Conservation (phyloP, 2,329 filamentous ascomycete species). For the Xylariaceae sp. region DNA sequence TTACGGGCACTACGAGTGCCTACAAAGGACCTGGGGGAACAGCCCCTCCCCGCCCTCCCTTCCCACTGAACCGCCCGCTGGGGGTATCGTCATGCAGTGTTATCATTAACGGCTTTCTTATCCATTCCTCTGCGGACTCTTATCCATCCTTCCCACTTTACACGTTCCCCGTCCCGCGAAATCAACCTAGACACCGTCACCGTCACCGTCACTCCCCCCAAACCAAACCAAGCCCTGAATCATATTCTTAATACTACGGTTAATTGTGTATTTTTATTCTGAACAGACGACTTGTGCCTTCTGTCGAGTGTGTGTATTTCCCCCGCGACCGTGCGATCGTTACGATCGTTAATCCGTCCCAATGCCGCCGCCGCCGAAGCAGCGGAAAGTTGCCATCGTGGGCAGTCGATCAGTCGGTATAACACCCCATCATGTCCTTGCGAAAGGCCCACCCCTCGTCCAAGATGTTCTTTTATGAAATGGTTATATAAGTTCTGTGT, state of each 20-base stretch:
- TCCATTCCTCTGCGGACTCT: neutral
- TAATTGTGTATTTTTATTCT: neutral
- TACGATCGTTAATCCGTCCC: conserved; percentile 13
- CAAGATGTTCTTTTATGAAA: neutral
- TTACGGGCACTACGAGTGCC: neutral
- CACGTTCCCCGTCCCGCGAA: too few species aligned
- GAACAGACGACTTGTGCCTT: too few species aligned
- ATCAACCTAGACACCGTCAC: too few species aligned
- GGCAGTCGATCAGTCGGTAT: conserved; percentile 75
- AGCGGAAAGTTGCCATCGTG: conserved; percentile 78
- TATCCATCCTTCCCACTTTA: neutral
- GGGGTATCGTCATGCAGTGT: conserved; percentile 2
- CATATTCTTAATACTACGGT: conserved; percentile 10
- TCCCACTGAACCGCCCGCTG: too few species aligned
- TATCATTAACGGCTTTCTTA: neutral
- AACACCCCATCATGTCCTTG: conserved; percentile 30
- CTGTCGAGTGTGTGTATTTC: neutral
- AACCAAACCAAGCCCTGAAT: conserved; percentile 2
- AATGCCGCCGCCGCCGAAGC: conserved; percentile 64
- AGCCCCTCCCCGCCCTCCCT: too few species aligned
- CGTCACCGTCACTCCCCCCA: too few species aligned
- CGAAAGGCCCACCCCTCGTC: neutral
- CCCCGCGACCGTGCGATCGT: neutral
- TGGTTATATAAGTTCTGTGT: neutral
- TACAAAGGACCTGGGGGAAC: neutral